Percentiles rank a stretch among this genome's conserved stretches.
These are phyloP conservation scores for Trichophyton verrucosum DNA, from an alignment of 2,329 filamentous ascomycete species.

Conservation along the genomic window DNA sequence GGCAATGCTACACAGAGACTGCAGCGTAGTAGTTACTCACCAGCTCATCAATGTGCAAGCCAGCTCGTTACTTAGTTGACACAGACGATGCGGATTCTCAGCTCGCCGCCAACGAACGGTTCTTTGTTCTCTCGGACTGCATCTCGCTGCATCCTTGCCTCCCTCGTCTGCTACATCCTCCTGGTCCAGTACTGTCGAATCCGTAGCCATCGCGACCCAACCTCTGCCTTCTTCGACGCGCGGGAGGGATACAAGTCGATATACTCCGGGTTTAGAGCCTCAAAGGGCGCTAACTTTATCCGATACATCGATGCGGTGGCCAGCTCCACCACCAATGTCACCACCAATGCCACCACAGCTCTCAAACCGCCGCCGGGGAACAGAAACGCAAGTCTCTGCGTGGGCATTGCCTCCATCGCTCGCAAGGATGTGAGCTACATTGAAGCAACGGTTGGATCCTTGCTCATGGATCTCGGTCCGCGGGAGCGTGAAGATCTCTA, in stretches of 20 bases:
- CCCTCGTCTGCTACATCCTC: slow-evolving; percentile 18
- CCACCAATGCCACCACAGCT: slow-evolving; percentile 16
- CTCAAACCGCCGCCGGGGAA: slow-evolving; percentile 15
- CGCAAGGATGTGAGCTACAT: slow-evolving; percentile 32
- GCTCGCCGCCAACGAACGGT: not conserved
- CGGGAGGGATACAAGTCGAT: slow-evolving; percentile 18
- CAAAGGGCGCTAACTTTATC: slow-evolving; percentile 18
- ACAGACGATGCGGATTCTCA: slow-evolving; percentile 2
- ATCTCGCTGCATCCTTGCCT: slow-evolving; percentile 6
- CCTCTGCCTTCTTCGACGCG: slow-evolving; percentile 22
- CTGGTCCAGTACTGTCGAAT: slow-evolving; percentile 17
- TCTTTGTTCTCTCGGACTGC: not conserved
- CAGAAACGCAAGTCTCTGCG: slow-evolving; percentile 22
- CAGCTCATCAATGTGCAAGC: too few species aligned
- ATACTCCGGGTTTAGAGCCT: slow-evolving; percentile 18
- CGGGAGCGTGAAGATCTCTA: slow-evolving; percentile 32
- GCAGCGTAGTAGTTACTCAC: too few species aligned
- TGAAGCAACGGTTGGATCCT: slow-evolving; percentile 31
- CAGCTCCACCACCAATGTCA: not conserved
- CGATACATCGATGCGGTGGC: slow-evolving; percentile 10
- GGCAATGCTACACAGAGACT: too few species aligned
- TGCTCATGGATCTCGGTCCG: slow-evolving; percentile 32
- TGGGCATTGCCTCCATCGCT: slow-evolving; percentile 34
- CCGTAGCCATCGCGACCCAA: slow-evolving; percentile 20
- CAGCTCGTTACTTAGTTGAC: too few species aligned